A percentile compares a stretch with the other conserved stretches of the same genome.
Conservation (phyloP, 352 stramenopile species). For the Phytophthora cryptogea region DNA sequence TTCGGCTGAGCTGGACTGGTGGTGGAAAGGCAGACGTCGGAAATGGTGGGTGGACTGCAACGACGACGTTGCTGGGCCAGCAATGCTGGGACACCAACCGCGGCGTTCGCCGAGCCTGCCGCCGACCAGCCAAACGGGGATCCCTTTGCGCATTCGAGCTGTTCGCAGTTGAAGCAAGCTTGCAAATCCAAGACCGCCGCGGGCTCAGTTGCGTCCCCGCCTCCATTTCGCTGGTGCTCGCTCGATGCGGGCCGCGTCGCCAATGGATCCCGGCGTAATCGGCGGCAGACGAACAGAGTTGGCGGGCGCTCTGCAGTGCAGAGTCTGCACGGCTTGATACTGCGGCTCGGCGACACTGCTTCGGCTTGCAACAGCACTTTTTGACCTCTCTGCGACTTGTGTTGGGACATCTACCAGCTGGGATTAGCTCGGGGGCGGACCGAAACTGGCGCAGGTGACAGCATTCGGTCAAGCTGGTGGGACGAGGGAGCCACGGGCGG, state of each 20-base stretch:
- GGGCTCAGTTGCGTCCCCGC: neutral
- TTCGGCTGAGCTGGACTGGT: neutral
- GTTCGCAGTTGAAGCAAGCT: conserved; percentile 12
- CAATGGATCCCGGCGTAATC: conserved; percentile 15
- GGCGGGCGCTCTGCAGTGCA: conserved; percentile 11
- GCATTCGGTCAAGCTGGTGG: conserved; percentile 22
- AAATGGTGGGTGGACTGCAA: conserved; percentile 3
- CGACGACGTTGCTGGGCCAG: no score
- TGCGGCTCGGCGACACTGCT: conserved; percentile 15
- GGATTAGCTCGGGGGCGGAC: conserved; percentile 25
- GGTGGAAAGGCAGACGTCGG: neutral
- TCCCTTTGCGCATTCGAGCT: neutral
- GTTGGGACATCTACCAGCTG: conserved; percentile 22
- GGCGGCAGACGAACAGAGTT: conserved; percentile 9
- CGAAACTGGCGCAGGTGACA: conserved; percentile 15
- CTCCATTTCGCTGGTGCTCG: conserved; percentile 12
- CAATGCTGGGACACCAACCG: neutral
- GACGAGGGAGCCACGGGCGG: neutral
- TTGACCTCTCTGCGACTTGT: neutral
- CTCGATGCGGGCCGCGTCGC: neutral
- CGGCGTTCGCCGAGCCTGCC: neutral
- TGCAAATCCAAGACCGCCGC: neutral
- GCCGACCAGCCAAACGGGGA: neutral
- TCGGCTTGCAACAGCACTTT: no score
- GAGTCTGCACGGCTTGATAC: conserved; percentile 20